phyloP scores from a whole-genome alignment of 192 early-diverging fungal genomes.

The Fimicolochytrium jonesii region DNA sequence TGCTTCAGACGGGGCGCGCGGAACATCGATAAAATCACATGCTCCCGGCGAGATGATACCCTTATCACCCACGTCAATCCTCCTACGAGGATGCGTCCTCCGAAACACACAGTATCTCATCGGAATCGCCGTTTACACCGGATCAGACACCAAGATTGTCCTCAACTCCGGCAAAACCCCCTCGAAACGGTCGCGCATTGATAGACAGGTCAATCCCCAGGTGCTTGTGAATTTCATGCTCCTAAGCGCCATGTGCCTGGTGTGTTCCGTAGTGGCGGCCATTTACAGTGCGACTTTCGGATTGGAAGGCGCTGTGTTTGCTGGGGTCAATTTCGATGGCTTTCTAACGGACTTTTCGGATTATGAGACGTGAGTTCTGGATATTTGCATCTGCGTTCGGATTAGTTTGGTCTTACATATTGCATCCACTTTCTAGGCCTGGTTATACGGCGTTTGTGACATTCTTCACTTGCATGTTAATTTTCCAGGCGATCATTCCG shows the following conservation, averaged over 20 bases:
- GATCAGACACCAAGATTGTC: slow-evolving; percentile 95
- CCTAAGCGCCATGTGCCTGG: slow-evolving; percentile 45
- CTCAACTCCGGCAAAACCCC: slow-evolving; percentile 90
- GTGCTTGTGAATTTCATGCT: slow-evolving; percentile 58
- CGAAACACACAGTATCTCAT: slow-evolving; percentile 89
- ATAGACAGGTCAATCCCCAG: slow-evolving; percentile 87
- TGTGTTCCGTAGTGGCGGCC: slow-evolving; percentile 40
- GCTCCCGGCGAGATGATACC: slow-evolving; percentile 32
- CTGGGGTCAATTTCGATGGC: slow-evolving; percentile 3
- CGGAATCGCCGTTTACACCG: slow-evolving; percentile 84
- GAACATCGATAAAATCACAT: too few relatives aligned
- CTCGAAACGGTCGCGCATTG: slow-evolving; percentile 85
- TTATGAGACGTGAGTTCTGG: too few relatives aligned
- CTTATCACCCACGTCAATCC: slow-evolving; percentile 61
- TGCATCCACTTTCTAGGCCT: too few relatives aligned
- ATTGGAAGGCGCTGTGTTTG: slow-evolving; percentile 44
- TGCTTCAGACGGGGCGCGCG: too few relatives aligned
- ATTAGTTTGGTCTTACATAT: too few relatives aligned
- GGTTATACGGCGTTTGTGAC: slow-evolving; percentile 37
- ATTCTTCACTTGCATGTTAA: slow-evolving; percentile 72
- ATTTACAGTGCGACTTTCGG: slow-evolving; percentile 44
- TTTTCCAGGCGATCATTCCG: slow-evolving; percentile 95
- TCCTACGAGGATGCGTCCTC: slow-evolving; percentile 88
- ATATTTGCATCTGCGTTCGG: too few relatives aligned
- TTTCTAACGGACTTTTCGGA: slow-evolving; percentile 12